Evolutionary conservation across 1,284 basidiomycete species (phyloP), one percentile per base, ranked within the genome.

Genomic region (Chalciporus piperatoides): DNA sequence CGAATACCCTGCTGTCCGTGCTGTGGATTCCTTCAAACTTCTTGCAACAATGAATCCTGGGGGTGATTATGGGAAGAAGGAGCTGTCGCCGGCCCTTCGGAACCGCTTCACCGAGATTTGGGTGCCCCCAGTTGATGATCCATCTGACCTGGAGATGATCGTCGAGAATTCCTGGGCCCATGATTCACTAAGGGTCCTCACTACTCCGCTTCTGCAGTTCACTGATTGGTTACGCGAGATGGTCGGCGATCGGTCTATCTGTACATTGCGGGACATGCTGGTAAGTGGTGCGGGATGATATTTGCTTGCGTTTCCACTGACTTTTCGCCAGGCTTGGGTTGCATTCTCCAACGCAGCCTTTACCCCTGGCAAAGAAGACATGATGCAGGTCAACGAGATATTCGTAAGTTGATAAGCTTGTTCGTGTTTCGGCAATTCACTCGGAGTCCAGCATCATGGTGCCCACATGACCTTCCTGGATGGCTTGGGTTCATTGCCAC

Each of bases 41-140:
- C 76, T 98, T 0, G 95, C 97, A 1, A 99, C 97, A 0, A 99
- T 99, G 97, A 99, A 99, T 67, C 97, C 97, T 0, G 97, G 97
- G 30, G 97, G 97, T 32, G 97, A 99, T 67, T 99, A 97, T 61
- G 97, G 97, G 35, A 99, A 99, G 75, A 99, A 99, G 68, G 97
- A 99, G 66, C 77, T 99, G 3, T 98, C 95, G 0, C 96, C 96
- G 24, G 97, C 97, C 0, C 76, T 99, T 40, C 83, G 97, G 23
- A 99, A 99, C 71, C 86, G 97, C 12, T 99, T 99, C 71, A 99
- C 97, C 9, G 97, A 99, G 67, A 97, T 99, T 38, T 99, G 95
- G 95, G 97, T 99, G 0, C 96, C 97, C 2, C 76, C 87, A 11
- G 81, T 99, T 35, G 84, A 92, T 51, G 78, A 86, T 53, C 77